These are phyloP conservation scores for Cadophora sp. DNA, from an alignment of 2,329 filamentous ascomycete genomes.

Conservation along the genomic window DNA sequence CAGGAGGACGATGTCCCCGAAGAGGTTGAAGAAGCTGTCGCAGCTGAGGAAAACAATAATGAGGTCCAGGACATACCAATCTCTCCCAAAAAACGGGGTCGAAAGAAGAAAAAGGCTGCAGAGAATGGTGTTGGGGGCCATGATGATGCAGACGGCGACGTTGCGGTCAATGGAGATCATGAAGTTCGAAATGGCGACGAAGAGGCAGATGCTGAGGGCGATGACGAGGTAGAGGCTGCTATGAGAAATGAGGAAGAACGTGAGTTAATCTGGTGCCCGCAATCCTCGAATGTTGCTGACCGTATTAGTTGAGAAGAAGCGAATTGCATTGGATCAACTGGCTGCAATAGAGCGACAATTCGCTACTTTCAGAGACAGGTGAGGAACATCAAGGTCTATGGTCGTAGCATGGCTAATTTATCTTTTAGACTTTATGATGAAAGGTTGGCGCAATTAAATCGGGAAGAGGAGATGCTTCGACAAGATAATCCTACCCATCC, in stretches of 20 bases:
- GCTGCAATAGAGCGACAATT: conserved; percentile 88
- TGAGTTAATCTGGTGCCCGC: conserved; percentile 47
- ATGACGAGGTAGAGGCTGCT: conserved; percentile 64
- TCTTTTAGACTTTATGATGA: conserved; percentile 82
- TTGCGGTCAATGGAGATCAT: conserved; percentile 38
- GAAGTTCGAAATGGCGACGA: conserved; percentile 54
- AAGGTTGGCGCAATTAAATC: conserved; percentile 80
- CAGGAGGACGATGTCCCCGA: conserved; percentile 55
- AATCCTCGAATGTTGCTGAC: conserved; percentile 39
- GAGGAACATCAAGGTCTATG: conserved; percentile 41
- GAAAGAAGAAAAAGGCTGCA: conserved; percentile 45
- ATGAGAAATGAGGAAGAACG: conserved; percentile 70
- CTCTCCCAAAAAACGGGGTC: conserved; percentile 45
- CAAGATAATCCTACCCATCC: conserved; percentile 77
- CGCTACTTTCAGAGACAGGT: conserved; percentile 82
- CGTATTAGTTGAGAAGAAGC: conserved; percentile 74
- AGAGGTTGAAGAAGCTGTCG: conserved; percentile 48
- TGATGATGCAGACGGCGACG: conserved; percentile 38
- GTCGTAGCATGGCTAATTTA: conserved; percentile 33
- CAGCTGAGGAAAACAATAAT: conserved; percentile 48
- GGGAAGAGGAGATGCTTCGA: conserved; percentile 67
- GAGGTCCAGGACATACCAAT: conserved; percentile 36
- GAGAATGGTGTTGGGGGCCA: conserved; percentile 38
- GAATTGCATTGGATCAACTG: conserved; percentile 80
- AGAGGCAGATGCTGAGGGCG: conserved; percentile 60